Conservation (phyloP, 2,329 filamentous ascomycete species). For the Chaetomium globosum region DNA sequence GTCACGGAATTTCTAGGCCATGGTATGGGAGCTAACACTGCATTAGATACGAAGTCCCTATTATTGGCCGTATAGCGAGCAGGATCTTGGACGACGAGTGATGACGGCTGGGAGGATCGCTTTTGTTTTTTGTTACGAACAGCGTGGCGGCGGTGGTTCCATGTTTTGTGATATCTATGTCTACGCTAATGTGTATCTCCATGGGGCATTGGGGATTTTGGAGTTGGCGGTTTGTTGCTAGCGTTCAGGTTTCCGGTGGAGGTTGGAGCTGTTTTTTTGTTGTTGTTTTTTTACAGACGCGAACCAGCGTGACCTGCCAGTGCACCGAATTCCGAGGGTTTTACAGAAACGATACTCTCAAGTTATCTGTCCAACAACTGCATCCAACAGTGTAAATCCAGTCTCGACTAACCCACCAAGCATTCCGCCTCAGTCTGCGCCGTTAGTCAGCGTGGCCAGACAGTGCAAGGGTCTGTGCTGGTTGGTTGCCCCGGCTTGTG, state of each 20-base stretch:
- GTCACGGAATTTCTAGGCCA: not conserved
- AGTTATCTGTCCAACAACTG: not conserved
- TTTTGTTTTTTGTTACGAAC: not conserved
- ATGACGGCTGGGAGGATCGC: not conserved
- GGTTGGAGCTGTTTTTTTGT: not conserved
- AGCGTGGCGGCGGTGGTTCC: not conserved
- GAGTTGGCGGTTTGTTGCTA: not conserved
- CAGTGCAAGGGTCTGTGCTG: not conserved
- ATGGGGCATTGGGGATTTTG: not conserved
- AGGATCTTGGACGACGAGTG: conserved; percentile 86
- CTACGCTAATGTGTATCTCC: conserved; percentile 16
- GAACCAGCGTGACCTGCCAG: not conserved
- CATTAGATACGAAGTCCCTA: conserved; percentile 76
- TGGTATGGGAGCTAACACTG: not conserved
- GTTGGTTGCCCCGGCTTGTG: conserved; percentile 26
- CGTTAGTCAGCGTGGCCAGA: conserved; percentile 19
- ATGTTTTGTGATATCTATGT: not conserved
- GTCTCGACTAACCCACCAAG: too few species aligned
- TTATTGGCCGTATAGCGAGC: conserved; percentile 83
- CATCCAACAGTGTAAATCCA: not conserved
- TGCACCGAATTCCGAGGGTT: not conserved
- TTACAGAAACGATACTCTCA: not conserved
- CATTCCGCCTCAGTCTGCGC: too few species aligned
- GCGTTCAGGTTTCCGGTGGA: not conserved
- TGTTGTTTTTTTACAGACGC: not conserved